A percentile compares a stretch with the other conserved stretches of the same genome.
These are phyloP conservation scores for Hanseniaspora vineae DNA, from an alignment of 805 yeast species.

Conservation along the genomic window DNA sequence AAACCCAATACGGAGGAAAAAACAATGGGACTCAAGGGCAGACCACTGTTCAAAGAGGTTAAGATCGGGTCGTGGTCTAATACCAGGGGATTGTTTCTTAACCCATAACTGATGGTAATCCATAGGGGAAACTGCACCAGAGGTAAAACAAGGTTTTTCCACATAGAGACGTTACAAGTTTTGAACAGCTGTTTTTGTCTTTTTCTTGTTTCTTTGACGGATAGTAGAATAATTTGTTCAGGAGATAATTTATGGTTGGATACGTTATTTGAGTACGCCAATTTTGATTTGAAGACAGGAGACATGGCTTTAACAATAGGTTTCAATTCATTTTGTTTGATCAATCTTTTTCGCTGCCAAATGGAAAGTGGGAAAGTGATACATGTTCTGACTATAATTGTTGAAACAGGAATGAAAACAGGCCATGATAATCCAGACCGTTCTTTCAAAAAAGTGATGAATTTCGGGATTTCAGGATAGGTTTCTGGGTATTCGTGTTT, in stretches of 20 bases:
- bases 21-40: conserved; percentile 37
- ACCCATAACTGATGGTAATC: conserved; percentile 61
- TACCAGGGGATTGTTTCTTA: conserved; percentile 4
- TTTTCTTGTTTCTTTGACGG: conserved; percentile 66
- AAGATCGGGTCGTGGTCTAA: conserved; percentile 1
- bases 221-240: conserved; percentile 63
- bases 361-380: conserved; percentile 74
- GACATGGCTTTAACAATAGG: conserved; percentile 64
- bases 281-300: conserved; percentile 51
- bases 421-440: conserved; percentile 71
- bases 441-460: conserved; percentile 37
- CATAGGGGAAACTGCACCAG: conserved; percentile 78
- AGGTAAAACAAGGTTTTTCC: conserved; percentile 71
- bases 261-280: conserved; percentile 27
- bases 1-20: conserved; percentile 65
- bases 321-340: conserved; percentile 55
- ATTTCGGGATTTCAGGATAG: conserved; percentile 15
- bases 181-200: conserved; percentile 63
- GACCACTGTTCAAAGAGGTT: conserved; percentile 29
- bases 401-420: conserved; percentile 59
- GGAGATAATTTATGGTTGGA: conserved; percentile 38
- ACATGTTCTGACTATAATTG: conserved; percentile 48
- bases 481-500: conserved; percentile 6
- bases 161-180: conserved; percentile 54
- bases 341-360: conserved; percentile 52